Percentiles rank a stretch among this genome's conserved stretches.
Evolutionary conservation across 164 flowering plant species (phyloP).

Genomic region (Kingdonia uniflora): DNA sequence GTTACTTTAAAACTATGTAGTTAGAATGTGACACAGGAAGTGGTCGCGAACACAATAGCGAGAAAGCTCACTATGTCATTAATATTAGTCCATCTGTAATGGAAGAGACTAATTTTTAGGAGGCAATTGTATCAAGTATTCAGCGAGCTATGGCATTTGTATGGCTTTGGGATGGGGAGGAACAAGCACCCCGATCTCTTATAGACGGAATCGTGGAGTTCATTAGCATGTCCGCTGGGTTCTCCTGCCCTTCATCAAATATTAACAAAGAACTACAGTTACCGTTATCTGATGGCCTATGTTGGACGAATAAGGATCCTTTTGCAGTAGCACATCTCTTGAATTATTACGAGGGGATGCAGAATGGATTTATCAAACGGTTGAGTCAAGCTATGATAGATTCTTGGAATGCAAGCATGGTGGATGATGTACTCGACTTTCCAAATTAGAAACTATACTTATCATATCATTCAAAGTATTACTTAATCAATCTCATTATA

Average conservation of each 20-base stretch:
- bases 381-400: constrained; percentile 29
- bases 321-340: constrained; percentile 25
- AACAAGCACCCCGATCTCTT: constrained; percentile 24
- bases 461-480: too few relatives aligned
- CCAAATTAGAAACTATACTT: constrained; percentile 8
- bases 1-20: constrained; percentile 23
- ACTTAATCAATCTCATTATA: too few relatives aligned
- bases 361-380: constrained; percentile 32
- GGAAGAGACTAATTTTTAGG: constrained; percentile 11
- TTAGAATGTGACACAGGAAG: constrained; percentile 7
- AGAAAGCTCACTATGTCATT: not conserved
- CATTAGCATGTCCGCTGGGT: constrained; percentile 18
- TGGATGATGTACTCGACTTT: constrained; percentile 23
- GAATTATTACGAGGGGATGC: constrained; percentile 20
- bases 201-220: constrained; percentile 43
- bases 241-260: too few relatives aligned
- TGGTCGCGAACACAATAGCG: constrained; percentile 6
- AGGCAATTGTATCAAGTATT: constrained; percentile 19
- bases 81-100: constrained; percentile 19
- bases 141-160: constrained; percentile 36
- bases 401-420: constrained; percentile 26
- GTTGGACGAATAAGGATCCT: constrained; percentile 24
- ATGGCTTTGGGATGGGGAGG: constrained; percentile 32
- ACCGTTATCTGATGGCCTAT: constrained; percentile 6
- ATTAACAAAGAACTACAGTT: not conserved